Evolutionary conservation across 1,284 basidiomycete species (phyloP), one percentile per base, ranked within the genome.

Genomic region (Boletus nobilissimus): DNA sequence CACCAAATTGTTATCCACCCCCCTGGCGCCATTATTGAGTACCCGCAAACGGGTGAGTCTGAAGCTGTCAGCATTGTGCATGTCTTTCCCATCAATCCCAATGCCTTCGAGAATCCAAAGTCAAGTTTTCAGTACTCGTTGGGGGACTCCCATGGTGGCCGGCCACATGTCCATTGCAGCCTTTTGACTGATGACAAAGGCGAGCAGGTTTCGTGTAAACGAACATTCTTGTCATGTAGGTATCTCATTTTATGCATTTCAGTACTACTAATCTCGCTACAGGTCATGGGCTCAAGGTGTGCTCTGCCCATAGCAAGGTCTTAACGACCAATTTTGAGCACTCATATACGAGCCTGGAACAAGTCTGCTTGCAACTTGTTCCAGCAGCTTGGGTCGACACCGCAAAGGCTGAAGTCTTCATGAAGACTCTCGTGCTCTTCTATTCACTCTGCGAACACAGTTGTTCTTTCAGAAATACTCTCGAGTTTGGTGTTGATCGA

Each of bases 401-500:
- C 2, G 68, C 72, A 3, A 70, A 54, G 14, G 76, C 68, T 18
- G 72, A 77, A 46, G 51, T 77, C 2, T 77, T 77, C 19, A 70
- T 46, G 57, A 79, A 79, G 64, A 78, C 73, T 2, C n/a, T 79
- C 1, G 73, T 46, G 0, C 70, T 79, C 29, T 79, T 75, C n/a
- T 78, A 70, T 67, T 46, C 66, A 8, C 36, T 79, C 5, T 13
- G 3, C 1, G 54, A 75, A 19, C 62, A 75, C 32, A 63, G 78
- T 13, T 78, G 76, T 19, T 70, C 65, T 18, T 77, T 74, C 19
- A 66, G 16, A 29, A 66, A 16, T 3, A 66, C 18, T 39, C 36
- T 51, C 1, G 62, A 76, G 14, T 64, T 38, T n/a, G 39, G n/a
- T n/a, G n/a, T n/a, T n/a, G n/a, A n/a, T n/a, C n/a, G n/a, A n/a